Conservation (phyloP, 768 basidiomycete species). For the Amylocystis lapponica region DNA sequence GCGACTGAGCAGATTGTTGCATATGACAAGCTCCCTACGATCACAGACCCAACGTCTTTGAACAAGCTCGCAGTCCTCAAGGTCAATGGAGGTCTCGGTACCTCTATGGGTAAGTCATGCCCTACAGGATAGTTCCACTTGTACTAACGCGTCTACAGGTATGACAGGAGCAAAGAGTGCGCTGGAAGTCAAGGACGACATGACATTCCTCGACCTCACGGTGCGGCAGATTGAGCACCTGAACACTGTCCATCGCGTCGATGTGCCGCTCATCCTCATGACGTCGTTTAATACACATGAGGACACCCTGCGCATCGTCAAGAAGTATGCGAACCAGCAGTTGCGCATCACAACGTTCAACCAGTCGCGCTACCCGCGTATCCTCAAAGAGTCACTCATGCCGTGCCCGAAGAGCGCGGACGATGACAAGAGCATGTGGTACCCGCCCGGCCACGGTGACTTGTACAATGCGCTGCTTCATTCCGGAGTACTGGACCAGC, state of each 20-base stretch:
- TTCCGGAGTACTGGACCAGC: conserved; percentile 86
- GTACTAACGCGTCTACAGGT: conserved; percentile 34
- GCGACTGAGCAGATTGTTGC: conserved; percentile 81
- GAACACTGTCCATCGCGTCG: conserved; percentile 76
- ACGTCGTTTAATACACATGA: conserved; percentile 98
- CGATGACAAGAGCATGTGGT: conserved; percentile 90
- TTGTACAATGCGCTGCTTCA: conserved; percentile 89
- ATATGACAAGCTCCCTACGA: conserved; percentile 64
- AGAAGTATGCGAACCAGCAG: conserved; percentile 94
- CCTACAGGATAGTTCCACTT: neutral
- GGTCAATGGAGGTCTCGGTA: conserved; percentile 90
- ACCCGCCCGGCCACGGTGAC: conserved; percentile 96
- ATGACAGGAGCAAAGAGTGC: conserved; percentile 89
- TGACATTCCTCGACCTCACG: conserved; percentile 95
- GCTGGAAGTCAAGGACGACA: conserved; percentile 94
- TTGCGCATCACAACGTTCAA: conserved; percentile 90
- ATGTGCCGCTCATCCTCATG: conserved; percentile 98
- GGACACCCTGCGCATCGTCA: conserved; percentile 92
- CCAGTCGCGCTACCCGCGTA: conserved; percentile 92
- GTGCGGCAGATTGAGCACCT: conserved; percentile 96
- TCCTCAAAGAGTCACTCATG: conserved; percentile 82
- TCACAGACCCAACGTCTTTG: conserved; percentile 58
- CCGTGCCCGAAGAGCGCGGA: conserved; percentile 74
- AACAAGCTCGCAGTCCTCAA: conserved; percentile 95
- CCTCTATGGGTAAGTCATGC: conserved; percentile 68